Conservation (phyloP, 352 stramenopile genomes). For the Phytopythium oedochilum region DNA sequence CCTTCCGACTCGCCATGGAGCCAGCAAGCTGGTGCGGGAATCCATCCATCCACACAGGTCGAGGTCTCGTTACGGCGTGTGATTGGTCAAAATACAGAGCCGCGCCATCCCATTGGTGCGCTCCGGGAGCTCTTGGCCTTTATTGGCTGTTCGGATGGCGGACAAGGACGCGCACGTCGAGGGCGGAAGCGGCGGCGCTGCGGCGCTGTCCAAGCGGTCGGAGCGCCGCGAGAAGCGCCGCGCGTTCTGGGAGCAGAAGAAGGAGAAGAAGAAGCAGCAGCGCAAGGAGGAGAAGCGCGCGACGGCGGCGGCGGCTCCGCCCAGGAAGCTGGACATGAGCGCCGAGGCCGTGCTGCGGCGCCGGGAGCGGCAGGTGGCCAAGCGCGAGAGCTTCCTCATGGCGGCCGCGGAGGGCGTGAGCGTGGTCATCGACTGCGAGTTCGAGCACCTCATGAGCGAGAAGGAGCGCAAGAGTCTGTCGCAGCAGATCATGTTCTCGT, state of each 20-base stretch:
- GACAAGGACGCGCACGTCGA: not conserved
- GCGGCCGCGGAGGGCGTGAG: conserved; percentile 75
- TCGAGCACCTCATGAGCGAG: conserved; percentile 90
- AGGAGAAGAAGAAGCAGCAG: conserved; percentile 83
- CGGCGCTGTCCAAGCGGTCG: conserved; percentile 41
- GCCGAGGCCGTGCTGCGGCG: conserved; percentile 60
- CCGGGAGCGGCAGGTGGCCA: conserved; percentile 55
- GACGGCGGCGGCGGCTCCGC: conserved; percentile 17
- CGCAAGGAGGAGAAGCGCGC: conserved; percentile 45
- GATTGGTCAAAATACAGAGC: no score
- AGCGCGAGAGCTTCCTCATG: conserved; percentile 74
- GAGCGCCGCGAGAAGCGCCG: conserved; percentile 58
- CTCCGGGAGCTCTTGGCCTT: no score
- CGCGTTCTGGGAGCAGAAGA: conserved; percentile 71
- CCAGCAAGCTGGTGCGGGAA: no score
- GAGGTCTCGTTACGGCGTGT: no score
- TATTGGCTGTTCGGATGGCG: no score
- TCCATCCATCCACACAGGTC: no score
- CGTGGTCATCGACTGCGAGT: conserved; percentile 93
- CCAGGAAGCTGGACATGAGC: conserved; percentile 76
- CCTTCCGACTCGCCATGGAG: no score
- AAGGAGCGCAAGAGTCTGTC: conserved; percentile 93
- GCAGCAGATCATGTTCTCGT: conserved; percentile 93
- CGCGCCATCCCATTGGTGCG: no score
- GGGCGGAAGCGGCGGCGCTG: not conserved